These are phyloP conservation scores for Lactarius vividus DNA, from an alignment of 768 basidiomycete species.

Conservation along the genomic window DNA sequence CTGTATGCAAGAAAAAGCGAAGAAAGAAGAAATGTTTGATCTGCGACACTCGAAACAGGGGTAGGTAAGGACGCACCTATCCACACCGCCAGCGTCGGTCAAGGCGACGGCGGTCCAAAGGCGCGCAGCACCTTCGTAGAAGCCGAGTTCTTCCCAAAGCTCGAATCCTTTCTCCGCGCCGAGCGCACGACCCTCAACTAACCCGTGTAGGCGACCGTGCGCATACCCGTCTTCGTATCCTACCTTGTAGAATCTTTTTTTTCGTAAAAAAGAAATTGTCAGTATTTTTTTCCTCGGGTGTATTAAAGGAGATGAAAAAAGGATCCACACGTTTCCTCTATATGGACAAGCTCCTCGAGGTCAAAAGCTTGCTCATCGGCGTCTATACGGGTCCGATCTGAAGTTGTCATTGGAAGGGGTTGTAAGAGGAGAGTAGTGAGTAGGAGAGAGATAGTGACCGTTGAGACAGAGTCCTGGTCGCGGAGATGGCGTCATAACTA, in stretches of 20 bases:
- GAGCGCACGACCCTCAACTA: slow-evolving; percentile 86
- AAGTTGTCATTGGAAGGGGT: slow-evolving; percentile 8
- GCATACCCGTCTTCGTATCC: slow-evolving; percentile 77
- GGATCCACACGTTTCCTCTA: slow-evolving; percentile 34
- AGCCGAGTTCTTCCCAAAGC: slow-evolving; percentile 97
- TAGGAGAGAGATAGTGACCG: not conserved
- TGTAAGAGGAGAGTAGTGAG: not conserved
- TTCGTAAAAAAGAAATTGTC: slow-evolving; percentile 31
- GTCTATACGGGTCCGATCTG: not conserved
- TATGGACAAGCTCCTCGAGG: slow-evolving; percentile 33
- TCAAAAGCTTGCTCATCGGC: slow-evolving; percentile 28
- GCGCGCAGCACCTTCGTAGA: slow-evolving; percentile 80
- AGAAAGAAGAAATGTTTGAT: slow-evolving; percentile 3
- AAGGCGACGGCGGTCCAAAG: slow-evolving; percentile 60
- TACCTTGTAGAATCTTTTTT: slow-evolving; percentile 72
- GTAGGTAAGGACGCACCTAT: slow-evolving; percentile 45
- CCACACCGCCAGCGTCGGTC: slow-evolving; percentile 39
- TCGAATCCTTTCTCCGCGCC: slow-evolving; percentile 91
- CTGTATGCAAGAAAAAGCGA: slow-evolving; percentile 35
- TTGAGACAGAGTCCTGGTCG: slow-evolving; percentile 3
- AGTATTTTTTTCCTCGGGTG: not conserved
- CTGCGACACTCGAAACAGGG: slow-evolving; percentile 13
- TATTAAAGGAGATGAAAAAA: not conserved
- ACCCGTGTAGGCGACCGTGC: slow-evolving; percentile 86
- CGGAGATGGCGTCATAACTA: slow-evolving; percentile 18